phyloP scores from a whole-genome alignment of 768 basidiomycete genomes.

The Galerina marginata region DNA sequence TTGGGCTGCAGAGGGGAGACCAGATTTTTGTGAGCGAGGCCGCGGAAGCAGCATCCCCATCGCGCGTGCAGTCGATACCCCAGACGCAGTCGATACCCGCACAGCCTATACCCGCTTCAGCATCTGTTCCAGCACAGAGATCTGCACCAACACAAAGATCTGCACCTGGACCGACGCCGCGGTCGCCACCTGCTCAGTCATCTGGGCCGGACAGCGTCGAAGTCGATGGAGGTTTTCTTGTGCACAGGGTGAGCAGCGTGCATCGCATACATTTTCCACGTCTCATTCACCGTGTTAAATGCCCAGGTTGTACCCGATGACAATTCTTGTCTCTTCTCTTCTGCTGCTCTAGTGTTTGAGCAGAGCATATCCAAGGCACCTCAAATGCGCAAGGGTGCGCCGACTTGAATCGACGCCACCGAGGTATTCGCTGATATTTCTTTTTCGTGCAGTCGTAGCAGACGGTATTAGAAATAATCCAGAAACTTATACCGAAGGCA shows the following conservation, averaged over 20 bases:
- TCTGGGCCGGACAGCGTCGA: constrained; percentile 62
- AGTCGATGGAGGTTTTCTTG: constrained; percentile 65
- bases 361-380: constrained; percentile 77
- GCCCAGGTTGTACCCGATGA: constrained; percentile 91
- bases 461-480: constrained; percentile 77
- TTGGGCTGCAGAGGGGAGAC: constrained; percentile 81
- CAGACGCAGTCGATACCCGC: background rate
- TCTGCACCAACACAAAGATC: constrained; percentile 10
- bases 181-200: constrained; percentile 8
- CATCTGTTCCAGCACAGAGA: background rate
- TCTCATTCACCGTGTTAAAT: background rate
- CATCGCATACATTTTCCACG: background rate
- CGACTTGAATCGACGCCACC: background rate
- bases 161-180: constrained; percentile 16
- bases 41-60: constrained; percentile 19
- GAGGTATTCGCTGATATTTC: background rate
- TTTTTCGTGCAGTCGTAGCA: constrained; percentile 67
- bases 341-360: constrained; percentile 84
- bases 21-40: constrained; percentile 79
- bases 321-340: constrained; percentile 93
- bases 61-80: constrained; percentile 9
- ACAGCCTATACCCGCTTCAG: constrained; percentile 15
- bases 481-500: constrained; percentile 79
- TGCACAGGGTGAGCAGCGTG: constrained; percentile 66
- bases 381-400: constrained; percentile 74